Percentiles rank a stretch among this genome's conserved stretches.
Conservation (phyloP, 257 asterid genomes). For the Paraleonurus japonicus region DNA sequence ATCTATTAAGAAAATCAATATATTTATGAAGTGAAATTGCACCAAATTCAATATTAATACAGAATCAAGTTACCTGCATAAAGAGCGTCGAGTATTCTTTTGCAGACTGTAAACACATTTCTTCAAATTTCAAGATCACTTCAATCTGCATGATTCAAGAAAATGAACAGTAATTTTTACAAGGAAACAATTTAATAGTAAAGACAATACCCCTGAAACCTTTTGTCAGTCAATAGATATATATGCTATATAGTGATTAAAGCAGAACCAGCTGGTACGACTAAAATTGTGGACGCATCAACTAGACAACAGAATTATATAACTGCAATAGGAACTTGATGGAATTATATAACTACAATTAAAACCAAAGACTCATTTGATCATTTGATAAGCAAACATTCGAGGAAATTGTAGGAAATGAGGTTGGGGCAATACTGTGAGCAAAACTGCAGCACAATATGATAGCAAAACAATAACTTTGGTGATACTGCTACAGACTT, state of each 20-base stretch:
- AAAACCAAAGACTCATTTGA: not conserved
- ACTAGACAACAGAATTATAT: constrained; percentile 1
- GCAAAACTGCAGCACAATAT: not conserved
- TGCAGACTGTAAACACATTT: constrained; percentile 76
- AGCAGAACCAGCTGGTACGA: not conserved
- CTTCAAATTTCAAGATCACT: constrained; percentile 91
- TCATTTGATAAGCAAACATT: not conserved
- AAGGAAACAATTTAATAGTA: constrained; percentile 6
- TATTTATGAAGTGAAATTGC: not conserved
- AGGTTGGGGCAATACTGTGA: not conserved
- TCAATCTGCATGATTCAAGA: constrained; percentile 63
- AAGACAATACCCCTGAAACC: not conserved
- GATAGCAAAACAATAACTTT: constrained; percentile 8
- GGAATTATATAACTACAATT: too few species aligned
- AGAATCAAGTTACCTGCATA: constrained; percentile 48
- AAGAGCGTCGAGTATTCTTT: constrained; percentile 62
- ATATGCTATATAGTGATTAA: constrained; percentile 2
- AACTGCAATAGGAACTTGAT: not conserved
- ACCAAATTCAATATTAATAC: not conserved
- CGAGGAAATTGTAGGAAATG: not conserved
- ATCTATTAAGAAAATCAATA: not conserved
- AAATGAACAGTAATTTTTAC: constrained; percentile 10
- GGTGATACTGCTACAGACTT: not conserved
- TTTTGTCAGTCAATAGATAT: constrained; percentile 15
- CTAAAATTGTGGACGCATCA: not conserved